Percentiles rank a stretch among this genome's conserved stretches.
phyloP scores from a whole-genome alignment of 805 yeast species.

The Saccharomycopsis amapae region DNA sequence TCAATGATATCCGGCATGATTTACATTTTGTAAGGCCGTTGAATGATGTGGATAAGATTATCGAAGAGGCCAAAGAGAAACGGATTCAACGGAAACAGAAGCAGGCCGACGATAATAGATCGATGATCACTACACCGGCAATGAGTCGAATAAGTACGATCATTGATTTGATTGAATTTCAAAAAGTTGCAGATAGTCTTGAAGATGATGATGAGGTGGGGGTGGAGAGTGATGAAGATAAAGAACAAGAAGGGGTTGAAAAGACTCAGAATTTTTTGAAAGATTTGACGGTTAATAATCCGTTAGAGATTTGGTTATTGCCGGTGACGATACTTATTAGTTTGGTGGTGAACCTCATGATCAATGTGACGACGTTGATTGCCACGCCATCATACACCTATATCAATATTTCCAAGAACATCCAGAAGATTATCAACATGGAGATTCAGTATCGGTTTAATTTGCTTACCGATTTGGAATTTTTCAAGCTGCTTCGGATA shows the following conservation, averaged over 20 bases:
- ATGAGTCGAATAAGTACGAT: too few relatives aligned
- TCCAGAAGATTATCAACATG: slow-evolving; percentile 55
- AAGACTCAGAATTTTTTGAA: neutral
- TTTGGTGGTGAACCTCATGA: slow-evolving; percentile 8
- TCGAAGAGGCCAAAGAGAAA: slow-evolving; percentile 21
- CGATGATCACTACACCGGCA: slow-evolving; percentile 2
- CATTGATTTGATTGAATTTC: too few relatives aligned
- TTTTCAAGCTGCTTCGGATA: slow-evolving; percentile 43
- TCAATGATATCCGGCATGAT: slow-evolving; percentile 74
- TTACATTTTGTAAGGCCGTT: slow-evolving; percentile 32
- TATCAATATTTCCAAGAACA: slow-evolving; percentile 32
- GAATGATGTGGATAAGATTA: slow-evolving; percentile 33
- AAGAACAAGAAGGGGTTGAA: neutral
- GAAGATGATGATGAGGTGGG: slow-evolving; percentile 5
- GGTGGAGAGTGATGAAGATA: slow-evolving; percentile 5
- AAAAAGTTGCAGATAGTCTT: neutral
- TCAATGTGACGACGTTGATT: slow-evolving; percentile 12
- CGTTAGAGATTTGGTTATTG: slow-evolving; percentile 5
- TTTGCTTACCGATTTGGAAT: slow-evolving; percentile 69
- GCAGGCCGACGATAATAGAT: neutral
- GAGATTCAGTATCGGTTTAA: slow-evolving; percentile 82
- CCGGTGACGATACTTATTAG: slow-evolving; percentile 11
- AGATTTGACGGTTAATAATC: neutral
- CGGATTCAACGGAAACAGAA: slow-evolving; percentile 21
- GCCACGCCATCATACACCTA: slow-evolving; percentile 31